Conservation (phyloP, 2,329 filamentous ascomycete species). For the Byssothecium circinans region DNA sequence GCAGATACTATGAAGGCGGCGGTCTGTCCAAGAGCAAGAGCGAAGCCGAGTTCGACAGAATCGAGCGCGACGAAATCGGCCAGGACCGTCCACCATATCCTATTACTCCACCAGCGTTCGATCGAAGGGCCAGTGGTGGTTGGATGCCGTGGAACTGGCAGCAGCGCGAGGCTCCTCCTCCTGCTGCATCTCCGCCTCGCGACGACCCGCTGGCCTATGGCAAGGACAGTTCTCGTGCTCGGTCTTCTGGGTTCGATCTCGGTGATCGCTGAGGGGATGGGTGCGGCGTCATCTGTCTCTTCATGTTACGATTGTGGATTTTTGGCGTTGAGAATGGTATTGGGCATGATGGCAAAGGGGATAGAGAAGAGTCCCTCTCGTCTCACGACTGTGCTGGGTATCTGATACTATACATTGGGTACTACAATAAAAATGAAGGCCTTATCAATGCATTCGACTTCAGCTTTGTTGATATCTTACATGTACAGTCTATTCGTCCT, state of each 20-base stretch:
- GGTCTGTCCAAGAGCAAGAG: conserved; percentile 78
- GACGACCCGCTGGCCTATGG: conserved; percentile 42
- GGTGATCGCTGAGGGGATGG: conserved; percentile 29
- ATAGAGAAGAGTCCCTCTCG: conserved; percentile 10
- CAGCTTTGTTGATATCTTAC: conserved; percentile 2
- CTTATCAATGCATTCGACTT: background rate
- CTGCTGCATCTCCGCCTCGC: conserved; percentile 9
- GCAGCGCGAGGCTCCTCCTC: conserved; percentile 19
- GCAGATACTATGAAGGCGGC: conserved; percentile 48
- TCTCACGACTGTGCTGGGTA: background rate
- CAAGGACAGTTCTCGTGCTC: conserved; percentile 18
- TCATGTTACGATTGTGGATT: conserved; percentile 1
- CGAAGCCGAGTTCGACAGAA: conserved; percentile 87
- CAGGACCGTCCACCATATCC: conserved; percentile 45
- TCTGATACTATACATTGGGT: background rate
- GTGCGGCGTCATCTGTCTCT: background rate
- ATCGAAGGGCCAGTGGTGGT: conserved; percentile 39
- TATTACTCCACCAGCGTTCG: conserved; percentile 33
- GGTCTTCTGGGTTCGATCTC: conserved; percentile 29
- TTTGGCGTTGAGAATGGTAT: conserved; percentile 7
- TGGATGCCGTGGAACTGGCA: conserved; percentile 58
- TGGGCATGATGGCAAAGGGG: background rate
- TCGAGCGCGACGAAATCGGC: conserved; percentile 70
- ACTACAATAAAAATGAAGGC: background rate
- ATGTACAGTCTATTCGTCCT: conserved; percentile 3